Evolutionary conservation across 73 alveolate species (phyloP).

Genomic region (Symbiodinium natans): DNA sequence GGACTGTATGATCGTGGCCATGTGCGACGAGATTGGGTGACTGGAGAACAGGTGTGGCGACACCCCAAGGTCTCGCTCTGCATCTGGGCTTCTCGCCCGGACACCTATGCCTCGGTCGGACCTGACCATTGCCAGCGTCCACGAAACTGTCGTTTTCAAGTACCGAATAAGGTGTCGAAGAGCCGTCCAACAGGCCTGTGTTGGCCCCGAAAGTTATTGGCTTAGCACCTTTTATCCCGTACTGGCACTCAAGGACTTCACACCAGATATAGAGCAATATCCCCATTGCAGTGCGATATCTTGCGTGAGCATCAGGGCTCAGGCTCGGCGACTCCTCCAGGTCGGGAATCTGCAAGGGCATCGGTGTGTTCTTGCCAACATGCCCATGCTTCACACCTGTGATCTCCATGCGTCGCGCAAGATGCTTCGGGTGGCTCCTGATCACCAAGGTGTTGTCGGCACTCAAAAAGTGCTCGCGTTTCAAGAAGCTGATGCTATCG

Average conservation of each 20-base stretch:
- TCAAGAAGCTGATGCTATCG: neutral
- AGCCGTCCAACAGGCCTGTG: neutral
- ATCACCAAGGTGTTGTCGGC: neutral
- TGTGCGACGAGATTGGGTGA: no score
- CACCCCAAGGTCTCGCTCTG: no score
- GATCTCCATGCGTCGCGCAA: neutral
- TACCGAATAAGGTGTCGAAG: neutral
- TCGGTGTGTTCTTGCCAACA: neutral
- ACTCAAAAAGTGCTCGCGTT: neutral
- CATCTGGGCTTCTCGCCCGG: neutral
- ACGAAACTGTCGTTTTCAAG: neutral
- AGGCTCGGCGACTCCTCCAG: neutral
- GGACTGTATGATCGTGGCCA: no score
- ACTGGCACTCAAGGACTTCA: neutral
- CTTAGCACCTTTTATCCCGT: neutral
- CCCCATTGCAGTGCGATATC: neutral
- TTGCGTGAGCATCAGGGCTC: neutral
- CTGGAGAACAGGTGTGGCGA: no score
- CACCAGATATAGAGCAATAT: no score
- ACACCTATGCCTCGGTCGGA: neutral
- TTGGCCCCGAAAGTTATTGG: neutral
- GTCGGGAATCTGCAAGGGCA: neutral
- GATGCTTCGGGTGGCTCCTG: neutral
- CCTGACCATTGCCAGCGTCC: neutral
- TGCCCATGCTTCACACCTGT: neutral